phyloP scores from a whole-genome alignment of 176 grass and related monocot species.

The Carex scoparia region DNA sequence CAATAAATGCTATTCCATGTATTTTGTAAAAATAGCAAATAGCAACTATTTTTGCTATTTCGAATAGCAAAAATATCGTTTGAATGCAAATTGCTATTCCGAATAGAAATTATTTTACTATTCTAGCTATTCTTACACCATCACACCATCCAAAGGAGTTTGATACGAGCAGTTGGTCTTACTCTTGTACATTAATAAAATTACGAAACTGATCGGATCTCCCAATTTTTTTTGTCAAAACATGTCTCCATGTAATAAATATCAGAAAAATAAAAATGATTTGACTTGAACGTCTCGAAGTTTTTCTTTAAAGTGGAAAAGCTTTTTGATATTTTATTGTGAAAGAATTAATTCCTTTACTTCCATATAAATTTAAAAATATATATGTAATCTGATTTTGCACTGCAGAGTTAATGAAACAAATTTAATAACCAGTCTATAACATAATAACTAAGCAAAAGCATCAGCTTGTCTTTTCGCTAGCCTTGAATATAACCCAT shows the following conservation, averaged over 20 bases:
- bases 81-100: no score
- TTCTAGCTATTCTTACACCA: no score
- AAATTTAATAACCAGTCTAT: background rate
- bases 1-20: no score
- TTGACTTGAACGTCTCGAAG: background rate
- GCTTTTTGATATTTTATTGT: background rate
- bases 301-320: background rate
- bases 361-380: background rate
- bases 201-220: background rate
- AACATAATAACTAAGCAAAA: slow-evolving; percentile 29
- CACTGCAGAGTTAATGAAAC: background rate
- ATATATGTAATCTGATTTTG: background rate
- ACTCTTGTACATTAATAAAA: no score
- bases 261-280: background rate
- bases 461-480: slow-evolving; percentile 62
- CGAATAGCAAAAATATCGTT: no score
- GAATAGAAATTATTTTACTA: no score
- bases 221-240: background rate
- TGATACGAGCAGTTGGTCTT: no score
- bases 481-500: slow-evolving; percentile 90
- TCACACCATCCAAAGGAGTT: no score
- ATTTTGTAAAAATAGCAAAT: no score
- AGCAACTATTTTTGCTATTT: no score
- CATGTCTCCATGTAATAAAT: background rate
- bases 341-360: background rate